Evolutionary conservation across 108 stramenopile genomes (phyloP), one percentile per base, ranked within the genome.

Genomic region (Skeletonema marinoi): DNA sequence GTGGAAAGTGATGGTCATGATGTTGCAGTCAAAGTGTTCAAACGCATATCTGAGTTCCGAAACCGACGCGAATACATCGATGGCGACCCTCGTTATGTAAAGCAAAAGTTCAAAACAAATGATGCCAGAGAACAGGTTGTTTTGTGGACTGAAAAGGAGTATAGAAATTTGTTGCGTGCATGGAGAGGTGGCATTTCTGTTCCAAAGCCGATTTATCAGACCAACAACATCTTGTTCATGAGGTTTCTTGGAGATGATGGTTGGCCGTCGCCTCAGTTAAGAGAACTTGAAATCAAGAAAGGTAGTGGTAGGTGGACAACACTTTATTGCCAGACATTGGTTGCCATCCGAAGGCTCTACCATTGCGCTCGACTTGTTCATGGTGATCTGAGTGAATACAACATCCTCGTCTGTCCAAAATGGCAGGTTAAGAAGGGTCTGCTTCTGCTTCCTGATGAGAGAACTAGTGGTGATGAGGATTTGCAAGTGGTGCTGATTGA

Each of bases 21-120:
- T 78, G 91, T 96, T 11, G 92, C 92, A 16, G 82, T 96, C 66
- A 96, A 96, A 68, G 87, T 96, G 7, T 93, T 93, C 73, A 92
- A 96, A 64, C 78, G 92, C 5, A 92, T 96, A 25, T 65, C 82
- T 35, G 94, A 92, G 59, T 95, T 93, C 62, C 68, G 74, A 61
- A 70, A 69, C 10, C 46, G 94, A 51, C 85, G 89, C 4, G 79
- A 80, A 29, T 92, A 93, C 36, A 92, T 92, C 14, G 90, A 91
- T 58, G 81, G 90, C 16, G 94, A 93, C 70, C 88, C 90, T 4
- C 75, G 94, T 1, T 95, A 83, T 70, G 71, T 71, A 42, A 78
- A 80, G 35, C 70, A 83, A 64, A 69, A 71, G 30, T 89, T 84
- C 68, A 72, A 78, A 12, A 80, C 73, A 32, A 68, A 48, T 17